Base-by-base conservation (phyloP, 345 rosid species). In the Moringa oleifera region DNA sequence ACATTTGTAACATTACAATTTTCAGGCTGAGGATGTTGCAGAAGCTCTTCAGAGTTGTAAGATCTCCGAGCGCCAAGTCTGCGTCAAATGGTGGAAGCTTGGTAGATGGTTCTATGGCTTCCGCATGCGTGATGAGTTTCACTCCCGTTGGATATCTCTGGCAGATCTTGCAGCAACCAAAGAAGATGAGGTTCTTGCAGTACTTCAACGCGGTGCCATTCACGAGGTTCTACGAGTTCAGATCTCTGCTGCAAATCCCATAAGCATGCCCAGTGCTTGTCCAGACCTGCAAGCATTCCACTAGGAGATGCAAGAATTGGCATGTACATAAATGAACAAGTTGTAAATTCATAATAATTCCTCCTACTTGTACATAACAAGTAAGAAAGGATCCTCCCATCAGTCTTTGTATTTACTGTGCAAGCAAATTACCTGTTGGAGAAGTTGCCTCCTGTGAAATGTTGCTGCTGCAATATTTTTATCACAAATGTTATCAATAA, bases 71-170 rank as follows among this genome's bases (percentile, higher is more conserved):
- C 79, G 81, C 51, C 69, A 73, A 51, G 77, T 86, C 55, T 76
- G 84, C 62, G 76, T 85, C 68, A 75, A 57, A 71, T 86, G 93
- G 95, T 86, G 82, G 81, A 88, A 83, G 71, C 75, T 86, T 18
- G 86, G 92, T 7, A 71, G 95, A 74, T 81, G 84, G 88, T 79
- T 79, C 20, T 62, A 67, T 49, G 91, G 93, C 63, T 81, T 78
- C 69, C 77, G 91, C 33, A 80, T 80, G 84, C 77, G 83, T 64
- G 97, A 88, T 5, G 93, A 90, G 64, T 75, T 69, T 5, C 82
- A 75, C 18, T 79, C 77, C 7, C 81, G 84, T 24, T 61, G 46
- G 50, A 77, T 82, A 11, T 81, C 80, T 23, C 67, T 91, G 33
- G 77, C 58, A 0, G 84, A 88, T 62, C 71, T 85, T 15, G 62